These are phyloP conservation scores for Aspergillus vadensis DNA, from an alignment of 2,329 filamentous ascomycete genomes.

Conservation along the genomic window DNA sequence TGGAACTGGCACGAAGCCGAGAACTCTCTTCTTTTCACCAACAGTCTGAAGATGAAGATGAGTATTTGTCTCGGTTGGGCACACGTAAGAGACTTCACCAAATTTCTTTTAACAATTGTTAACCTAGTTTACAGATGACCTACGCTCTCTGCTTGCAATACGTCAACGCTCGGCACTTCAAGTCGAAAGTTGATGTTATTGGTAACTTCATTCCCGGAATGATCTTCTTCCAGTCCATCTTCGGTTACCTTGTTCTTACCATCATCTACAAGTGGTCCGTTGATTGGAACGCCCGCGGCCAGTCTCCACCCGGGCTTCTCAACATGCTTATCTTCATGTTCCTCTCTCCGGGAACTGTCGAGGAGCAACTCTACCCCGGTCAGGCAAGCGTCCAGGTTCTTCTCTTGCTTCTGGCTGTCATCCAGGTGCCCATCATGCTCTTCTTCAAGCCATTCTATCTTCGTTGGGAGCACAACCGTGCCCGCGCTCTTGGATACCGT, in stretches of 20 bases:
- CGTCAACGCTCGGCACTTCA: constrained; percentile 93
- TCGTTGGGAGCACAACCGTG: constrained; percentile 87
- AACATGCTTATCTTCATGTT: constrained; percentile 99
- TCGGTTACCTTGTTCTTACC: constrained; percentile 90
- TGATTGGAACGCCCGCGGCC: constrained; percentile 72
- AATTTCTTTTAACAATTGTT: background rate
- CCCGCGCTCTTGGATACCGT: constrained; percentile 84
- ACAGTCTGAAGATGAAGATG: constrained; percentile 99
- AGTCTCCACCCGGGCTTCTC: constrained; percentile 78
- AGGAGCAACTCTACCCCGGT: constrained; percentile 72
- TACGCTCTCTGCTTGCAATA: constrained; percentile 93
- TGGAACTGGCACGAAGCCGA: constrained; percentile 96
- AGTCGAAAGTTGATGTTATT: constrained; percentile 91
- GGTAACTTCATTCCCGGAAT: constrained; percentile 97
- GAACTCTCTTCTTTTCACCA: constrained; percentile 91
- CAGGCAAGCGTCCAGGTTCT: constrained; percentile 76
- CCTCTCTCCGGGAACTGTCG: constrained; percentile 73
- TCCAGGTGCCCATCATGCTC: constrained; percentile 85
- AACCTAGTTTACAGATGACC: constrained; percentile 67
- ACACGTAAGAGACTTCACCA: constrained; percentile 55
- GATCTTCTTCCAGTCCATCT: constrained; percentile 99
- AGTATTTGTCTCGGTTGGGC: constrained; percentile 96
- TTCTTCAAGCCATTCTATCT: constrained; percentile 97
- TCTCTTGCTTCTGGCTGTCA: constrained; percentile 77
- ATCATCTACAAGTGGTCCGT: constrained; percentile 98